phyloP scores from a whole-genome alignment of 139 green algal genomes.

The Micromonas pusilla region DNA sequence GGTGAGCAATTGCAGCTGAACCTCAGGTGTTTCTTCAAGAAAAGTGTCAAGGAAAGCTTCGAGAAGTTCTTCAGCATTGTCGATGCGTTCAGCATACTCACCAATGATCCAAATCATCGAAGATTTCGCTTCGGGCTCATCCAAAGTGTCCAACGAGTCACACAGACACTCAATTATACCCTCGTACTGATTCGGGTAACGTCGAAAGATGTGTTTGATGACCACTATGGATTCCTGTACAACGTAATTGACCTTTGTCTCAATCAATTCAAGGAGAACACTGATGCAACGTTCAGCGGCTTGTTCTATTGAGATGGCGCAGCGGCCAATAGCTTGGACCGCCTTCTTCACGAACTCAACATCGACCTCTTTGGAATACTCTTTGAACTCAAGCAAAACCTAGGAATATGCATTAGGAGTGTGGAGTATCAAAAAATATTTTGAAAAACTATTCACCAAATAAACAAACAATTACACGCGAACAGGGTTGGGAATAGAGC shows the following conservation, averaged over 20 bases:
- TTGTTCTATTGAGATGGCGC: conserved; percentile 78
- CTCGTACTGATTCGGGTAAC: conserved; percentile 75
- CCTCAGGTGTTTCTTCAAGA: conserved; percentile 72
- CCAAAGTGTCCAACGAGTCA: conserved; percentile 88
- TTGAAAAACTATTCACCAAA: too few relatives aligned
- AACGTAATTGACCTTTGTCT: conserved; percentile 94
- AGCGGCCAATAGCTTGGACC: conserved; percentile 80
- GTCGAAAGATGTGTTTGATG: conserved; percentile 77
- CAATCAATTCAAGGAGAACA: conserved; percentile 94
- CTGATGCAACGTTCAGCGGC: conserved; percentile 91
- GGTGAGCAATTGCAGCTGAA: conserved; percentile 97
- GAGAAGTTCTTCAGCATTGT: conserved; percentile 97
- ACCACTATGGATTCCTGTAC: conserved; percentile 96
- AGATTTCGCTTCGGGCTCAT: conserved; percentile 94
- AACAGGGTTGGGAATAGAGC: too few relatives aligned
- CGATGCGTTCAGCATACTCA: conserved; percentile 98
- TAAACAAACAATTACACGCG: too few relatives aligned
- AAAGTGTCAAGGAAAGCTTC: conserved; percentile 94
- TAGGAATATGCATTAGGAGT: conserved; percentile 27
- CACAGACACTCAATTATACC: conserved; percentile 89
- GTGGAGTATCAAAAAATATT: neutral
- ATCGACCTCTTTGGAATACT: conserved; percentile 98
- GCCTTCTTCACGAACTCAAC: conserved; percentile 95
- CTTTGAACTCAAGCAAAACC: conserved; percentile 97
- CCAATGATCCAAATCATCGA: conserved; percentile 88